These are phyloP conservation scores for Cokeromyces recurvatus DNA, from an alignment of 371 early-diverging fungal species.

Conservation along the genomic window DNA sequence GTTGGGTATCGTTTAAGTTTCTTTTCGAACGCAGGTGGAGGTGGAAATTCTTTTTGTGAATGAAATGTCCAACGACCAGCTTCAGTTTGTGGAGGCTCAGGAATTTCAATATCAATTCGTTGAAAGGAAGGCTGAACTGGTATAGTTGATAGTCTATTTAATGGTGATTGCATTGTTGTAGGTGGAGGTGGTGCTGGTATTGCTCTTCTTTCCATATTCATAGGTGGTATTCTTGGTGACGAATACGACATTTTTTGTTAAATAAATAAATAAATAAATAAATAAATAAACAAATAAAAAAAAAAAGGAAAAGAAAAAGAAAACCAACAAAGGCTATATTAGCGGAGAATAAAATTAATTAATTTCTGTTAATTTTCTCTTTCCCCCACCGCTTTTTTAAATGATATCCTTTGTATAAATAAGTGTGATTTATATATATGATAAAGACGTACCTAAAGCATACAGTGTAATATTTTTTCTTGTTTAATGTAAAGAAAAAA, in stretches of 20 bases:
- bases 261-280: background rate
- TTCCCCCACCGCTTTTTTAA: no score
- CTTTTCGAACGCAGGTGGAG: conserved; percentile 46
- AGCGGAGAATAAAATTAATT: no score
- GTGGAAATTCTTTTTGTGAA: conserved; percentile 41
- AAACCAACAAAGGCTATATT: no score
- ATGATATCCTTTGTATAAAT: no score
- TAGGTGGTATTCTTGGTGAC: conserved; percentile 12
- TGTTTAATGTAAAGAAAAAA: no score
- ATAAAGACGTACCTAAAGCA: no score
- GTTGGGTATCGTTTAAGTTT: conserved; percentile 38
- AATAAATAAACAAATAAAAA: no score
- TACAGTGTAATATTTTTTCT: no score
- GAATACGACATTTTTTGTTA: conserved; percentile 9
- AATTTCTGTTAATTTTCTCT: no score
- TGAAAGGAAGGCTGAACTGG: conserved; percentile 39
- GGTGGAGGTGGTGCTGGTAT: conserved; percentile 24
- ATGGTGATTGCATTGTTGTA: conserved; percentile 18
- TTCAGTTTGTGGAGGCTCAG: conserved; percentile 47
- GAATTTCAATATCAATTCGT: conserved; percentile 30
- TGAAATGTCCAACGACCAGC: conserved; percentile 50
- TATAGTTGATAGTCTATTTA: conserved; percentile 29
- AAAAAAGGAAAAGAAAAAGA: conserved; percentile 1
- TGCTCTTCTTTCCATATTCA: conserved; percentile 18
- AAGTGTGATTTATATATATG: no score